These are phyloP conservation scores for Alnus rubra DNA, from an alignment of 306 rosid species.

Conservation along the genomic window DNA sequence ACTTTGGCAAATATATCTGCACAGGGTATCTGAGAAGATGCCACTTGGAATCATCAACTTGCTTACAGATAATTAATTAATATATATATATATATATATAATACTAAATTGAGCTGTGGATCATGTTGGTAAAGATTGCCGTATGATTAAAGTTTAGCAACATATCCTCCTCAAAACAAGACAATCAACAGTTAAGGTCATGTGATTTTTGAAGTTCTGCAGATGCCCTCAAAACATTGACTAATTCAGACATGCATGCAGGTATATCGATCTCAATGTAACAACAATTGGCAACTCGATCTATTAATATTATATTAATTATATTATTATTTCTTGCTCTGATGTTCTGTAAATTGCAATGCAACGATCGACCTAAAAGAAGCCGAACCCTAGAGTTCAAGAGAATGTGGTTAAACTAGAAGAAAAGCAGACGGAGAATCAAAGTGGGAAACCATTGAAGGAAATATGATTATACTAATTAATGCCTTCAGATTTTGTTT, in stretches of 20 bases:
- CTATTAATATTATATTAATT: too few relatives aligned
- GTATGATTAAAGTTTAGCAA: constrained; percentile 21
- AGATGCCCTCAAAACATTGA: constrained; percentile 38
- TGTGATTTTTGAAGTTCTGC: constrained; percentile 48
- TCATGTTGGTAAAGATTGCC: neutral
- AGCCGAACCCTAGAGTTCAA: neutral
- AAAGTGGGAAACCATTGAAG: neutral
- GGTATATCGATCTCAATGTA: constrained; percentile 2
- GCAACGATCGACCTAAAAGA: neutral
- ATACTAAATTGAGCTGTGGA: constrained; percentile 23
- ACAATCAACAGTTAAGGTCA: constrained; percentile 51
- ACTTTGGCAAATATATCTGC: neutral
- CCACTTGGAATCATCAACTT: constrained; percentile 39
- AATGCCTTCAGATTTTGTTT: neutral
- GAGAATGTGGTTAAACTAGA: neutral
- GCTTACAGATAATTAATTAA: constrained; percentile 21
- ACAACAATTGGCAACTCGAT: neutral
- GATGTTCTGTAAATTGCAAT: neutral
- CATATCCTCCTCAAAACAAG: constrained; percentile 56
- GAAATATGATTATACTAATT: neutral
- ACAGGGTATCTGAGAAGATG: constrained; percentile 32
- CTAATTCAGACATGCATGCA: constrained; percentile 41
- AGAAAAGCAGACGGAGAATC: neutral
- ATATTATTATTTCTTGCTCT: neutral
- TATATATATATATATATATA: neutral